A percentile compares a stretch with the other conserved stretches of the same genome.
Evolutionary conservation across 2,329 filamentous ascomycete genomes (phyloP).

Genomic region (Penicillium psychrosexuale): DNA sequence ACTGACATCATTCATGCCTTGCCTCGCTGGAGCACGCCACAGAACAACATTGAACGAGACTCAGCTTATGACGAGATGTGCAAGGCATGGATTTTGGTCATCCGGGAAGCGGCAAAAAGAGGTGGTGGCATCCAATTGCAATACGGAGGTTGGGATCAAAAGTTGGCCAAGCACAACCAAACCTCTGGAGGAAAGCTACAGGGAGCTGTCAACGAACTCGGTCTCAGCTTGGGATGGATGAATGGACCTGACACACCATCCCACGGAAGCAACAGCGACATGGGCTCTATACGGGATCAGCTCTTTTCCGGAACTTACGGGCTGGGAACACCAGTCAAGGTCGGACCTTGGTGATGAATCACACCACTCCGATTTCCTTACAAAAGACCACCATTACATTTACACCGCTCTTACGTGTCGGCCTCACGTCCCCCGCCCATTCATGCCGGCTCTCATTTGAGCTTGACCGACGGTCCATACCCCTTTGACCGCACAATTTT

Average conservation of each 20-base stretch:
- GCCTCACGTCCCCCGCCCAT: constrained; percentile 12
- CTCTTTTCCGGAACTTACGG: constrained; percentile 57
- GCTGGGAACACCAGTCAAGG: constrained; percentile 52
- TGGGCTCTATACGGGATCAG: constrained; percentile 54
- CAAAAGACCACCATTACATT: constrained; percentile 5
- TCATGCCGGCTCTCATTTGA: constrained; percentile 11
- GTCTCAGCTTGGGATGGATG: constrained; percentile 75
- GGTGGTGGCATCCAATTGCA: constrained; percentile 87
- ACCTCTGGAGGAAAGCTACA: constrained; percentile 78
- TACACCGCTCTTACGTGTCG: constrained; percentile 12
- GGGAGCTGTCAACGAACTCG: constrained; percentile 74
- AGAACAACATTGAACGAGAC: constrained; percentile 89
- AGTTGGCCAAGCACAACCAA: constrained; percentile 80
- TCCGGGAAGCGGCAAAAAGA: constrained; percentile 85
- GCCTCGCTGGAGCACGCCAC: constrained; percentile 84
- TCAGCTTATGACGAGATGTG: constrained; percentile 95
- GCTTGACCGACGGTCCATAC: constrained; percentile 20
- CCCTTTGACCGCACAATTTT: constrained; percentile 28
- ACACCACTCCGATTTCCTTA: constrained; percentile 8
- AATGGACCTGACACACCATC: constrained; percentile 43
- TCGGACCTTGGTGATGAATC: constrained; percentile 52
- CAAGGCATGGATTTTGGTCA: constrained; percentile 86
- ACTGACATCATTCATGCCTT: constrained; percentile 87
- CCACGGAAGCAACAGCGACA: constrained; percentile 36
- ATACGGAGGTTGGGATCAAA: constrained; percentile 89